Evolutionary conservation across 148 eudicot species (phyloP), one percentile per base, ranked within the genome.

Genomic region (Bassia scoparia): DNA sequence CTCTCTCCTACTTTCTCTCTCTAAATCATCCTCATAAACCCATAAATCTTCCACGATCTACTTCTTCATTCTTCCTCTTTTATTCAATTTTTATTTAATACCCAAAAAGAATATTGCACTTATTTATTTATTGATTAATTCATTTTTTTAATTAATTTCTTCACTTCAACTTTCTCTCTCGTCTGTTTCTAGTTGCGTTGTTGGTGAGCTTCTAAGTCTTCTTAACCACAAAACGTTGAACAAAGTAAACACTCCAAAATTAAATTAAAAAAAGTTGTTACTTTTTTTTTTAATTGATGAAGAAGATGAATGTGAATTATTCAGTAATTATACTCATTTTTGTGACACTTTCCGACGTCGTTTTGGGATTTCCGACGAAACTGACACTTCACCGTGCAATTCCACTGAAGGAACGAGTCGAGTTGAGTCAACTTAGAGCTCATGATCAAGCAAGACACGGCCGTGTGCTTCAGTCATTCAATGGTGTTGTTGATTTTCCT

Each of bases 401-500:
- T 67, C 87, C 94, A 71, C 67, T 81, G 43, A 79, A 80, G 49
- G 84, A 88, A 70, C 82, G 96, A 43, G 78, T 89, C 71, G 89
- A 70, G 50, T 24, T 94, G 91, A 83, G 89, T 84, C 88, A 86
- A 86, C 98, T 94, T 84, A 88, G 85, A 78, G 83, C 83, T 26
- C 86, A 82, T 31, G 98, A 94, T 87, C 68, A 82, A 65, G 81
- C 75, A 2, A 81, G 98, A 56, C 98, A 89, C 65, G 86, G 90
- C 29, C 83, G 98, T 53, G 23, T 86, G 30, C 76, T 94, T 83
- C 91, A 91, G 82, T 79, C 80, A 0, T n/a, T 82, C 3, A 78
- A 75, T 52, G 93, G 96, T 6, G 92, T 95, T 21, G 82, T 91
- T 37, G 97, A 91, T 82, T 89, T 95, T 67, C 86, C 93, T 20